Evolutionary conservation across 768 basidiomycete genomes (phyloP).

Genomic region (Rossbeevera mucosa): DNA sequence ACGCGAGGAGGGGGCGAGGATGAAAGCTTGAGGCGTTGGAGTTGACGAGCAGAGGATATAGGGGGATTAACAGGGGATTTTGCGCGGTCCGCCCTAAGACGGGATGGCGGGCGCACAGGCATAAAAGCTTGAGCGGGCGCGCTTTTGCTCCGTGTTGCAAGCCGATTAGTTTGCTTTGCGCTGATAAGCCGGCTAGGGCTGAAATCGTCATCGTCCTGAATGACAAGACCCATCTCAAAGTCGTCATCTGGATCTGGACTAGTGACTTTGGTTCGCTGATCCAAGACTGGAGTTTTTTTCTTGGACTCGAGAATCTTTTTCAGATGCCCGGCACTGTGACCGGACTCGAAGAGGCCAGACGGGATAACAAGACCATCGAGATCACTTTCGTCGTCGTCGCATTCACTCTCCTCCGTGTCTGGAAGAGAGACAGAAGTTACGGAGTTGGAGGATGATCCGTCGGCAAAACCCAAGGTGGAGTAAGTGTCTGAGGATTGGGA

Average conservation of each 20-base stretch:
- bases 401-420: constrained; percentile 67
- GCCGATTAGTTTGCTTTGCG: constrained; percentile 40
- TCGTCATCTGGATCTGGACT: constrained; percentile 74
- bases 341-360: constrained; percentile 67
- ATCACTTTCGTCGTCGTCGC: constrained; percentile 64
- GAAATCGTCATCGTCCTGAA: constrained; percentile 78
- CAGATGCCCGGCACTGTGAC: constrained; percentile 49
- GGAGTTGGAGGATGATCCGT: constrained; percentile 69
- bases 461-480: constrained; percentile 72
- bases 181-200: constrained; percentile 70
- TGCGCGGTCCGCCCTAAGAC: constrained; percentile 57
- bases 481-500: constrained; percentile 88
- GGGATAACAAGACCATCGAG: constrained; percentile 82
- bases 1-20: constrained; percentile 65
- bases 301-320: constrained; percentile 50
- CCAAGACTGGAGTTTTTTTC: constrained; percentile 53
- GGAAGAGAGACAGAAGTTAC: constrained; percentile 60
- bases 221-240: constrained; percentile 79
- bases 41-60: constrained; percentile 61
- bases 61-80: constrained; percentile 72
- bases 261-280: constrained; percentile 48
- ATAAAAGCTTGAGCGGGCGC: constrained; percentile 49
- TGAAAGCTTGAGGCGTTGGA: constrained; percentile 62
- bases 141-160: constrained; percentile 54
- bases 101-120: constrained; percentile 58